Conservation (phyloP, 2,329 filamentous ascomycete species). For the Coniochaeta ligniaria region DNA sequence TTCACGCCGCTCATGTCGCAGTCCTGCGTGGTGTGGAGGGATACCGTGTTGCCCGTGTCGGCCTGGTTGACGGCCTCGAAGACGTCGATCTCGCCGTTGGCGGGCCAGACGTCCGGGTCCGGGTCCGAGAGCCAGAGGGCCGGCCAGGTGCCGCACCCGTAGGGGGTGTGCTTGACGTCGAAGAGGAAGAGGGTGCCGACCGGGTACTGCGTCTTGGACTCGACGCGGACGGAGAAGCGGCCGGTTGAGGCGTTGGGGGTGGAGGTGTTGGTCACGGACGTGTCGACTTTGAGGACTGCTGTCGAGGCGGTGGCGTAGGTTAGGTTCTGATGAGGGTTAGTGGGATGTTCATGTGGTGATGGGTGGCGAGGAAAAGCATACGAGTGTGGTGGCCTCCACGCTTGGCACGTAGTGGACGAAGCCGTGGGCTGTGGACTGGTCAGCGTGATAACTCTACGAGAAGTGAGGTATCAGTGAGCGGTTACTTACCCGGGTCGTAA, state of each 20-base stretch:
- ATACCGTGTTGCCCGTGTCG: conserved; percentile 48
- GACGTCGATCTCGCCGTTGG: conserved; percentile 57
- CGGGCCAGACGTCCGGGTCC: conserved; percentile 44
- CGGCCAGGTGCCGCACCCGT: conserved; percentile 58
- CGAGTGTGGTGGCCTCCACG: conserved; percentile 31
- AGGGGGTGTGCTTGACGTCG: conserved; percentile 56
- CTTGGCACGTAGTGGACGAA: conserved; percentile 47
- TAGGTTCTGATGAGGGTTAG: conserved; percentile 46
- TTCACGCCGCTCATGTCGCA: conserved; percentile 46
- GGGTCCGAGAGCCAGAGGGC: conserved; percentile 57
- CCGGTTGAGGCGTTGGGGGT: conserved; percentile 47
- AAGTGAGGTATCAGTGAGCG: conserved; percentile 5
- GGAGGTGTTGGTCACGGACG: conserved; percentile 39
- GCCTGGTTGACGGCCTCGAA: conserved; percentile 52
- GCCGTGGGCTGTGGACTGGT: conserved; percentile 27
- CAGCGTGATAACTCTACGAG: neutral
- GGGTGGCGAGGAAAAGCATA: conserved; percentile 17
- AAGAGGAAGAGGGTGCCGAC: conserved; percentile 58
- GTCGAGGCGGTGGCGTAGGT: conserved; percentile 48
- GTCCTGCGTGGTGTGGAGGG: conserved; percentile 46
- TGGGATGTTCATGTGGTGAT: neutral
- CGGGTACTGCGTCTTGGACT: conserved; percentile 53
- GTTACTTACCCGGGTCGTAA: conserved; percentile 35
- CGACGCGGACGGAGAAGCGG: conserved; percentile 55
- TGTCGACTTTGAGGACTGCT: conserved; percentile 55